Percentiles rank a stretch among this genome's conserved stretches.
These are phyloP conservation scores for Solanum tarapatanum DNA, from an alignment of 257 asterid species.

Conservation along the genomic window DNA sequence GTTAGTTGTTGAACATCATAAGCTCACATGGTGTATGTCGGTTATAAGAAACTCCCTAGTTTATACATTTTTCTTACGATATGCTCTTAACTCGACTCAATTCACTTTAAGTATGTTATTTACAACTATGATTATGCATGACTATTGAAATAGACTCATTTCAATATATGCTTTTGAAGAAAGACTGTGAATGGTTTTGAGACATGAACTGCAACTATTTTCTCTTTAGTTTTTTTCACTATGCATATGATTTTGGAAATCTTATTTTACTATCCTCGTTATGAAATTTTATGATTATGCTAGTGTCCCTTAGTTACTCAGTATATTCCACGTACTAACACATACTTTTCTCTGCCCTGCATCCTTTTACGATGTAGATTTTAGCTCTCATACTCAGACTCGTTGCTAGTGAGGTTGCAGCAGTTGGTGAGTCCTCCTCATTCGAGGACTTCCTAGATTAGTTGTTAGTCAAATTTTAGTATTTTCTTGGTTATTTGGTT, in stretches of 20 bases:
- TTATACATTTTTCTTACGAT: background rate
- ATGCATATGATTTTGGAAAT: background rate
- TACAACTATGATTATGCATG: background rate
- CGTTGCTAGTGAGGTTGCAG: background rate
- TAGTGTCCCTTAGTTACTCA: background rate
- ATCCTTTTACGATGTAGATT: background rate
- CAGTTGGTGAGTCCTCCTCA: background rate
- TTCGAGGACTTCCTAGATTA: background rate
- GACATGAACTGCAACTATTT: background rate
- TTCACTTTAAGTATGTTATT: background rate
- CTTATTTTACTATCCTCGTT: background rate
- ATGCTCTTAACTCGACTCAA: background rate
- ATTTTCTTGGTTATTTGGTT: too few relatives aligned
- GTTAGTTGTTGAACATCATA: too few relatives aligned
- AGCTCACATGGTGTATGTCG: background rate
- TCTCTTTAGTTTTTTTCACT: background rate
- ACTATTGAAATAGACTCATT: background rate
- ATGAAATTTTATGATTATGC: background rate
- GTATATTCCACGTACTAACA: background rate
- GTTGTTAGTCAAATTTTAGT: background rate
- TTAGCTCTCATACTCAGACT: background rate
- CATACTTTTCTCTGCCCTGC: background rate
- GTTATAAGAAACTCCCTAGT: background rate
- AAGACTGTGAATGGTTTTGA: background rate
- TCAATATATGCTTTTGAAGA: too few relatives aligned